A percentile compares a stretch with the other conserved stretches of the same genome.
phyloP scores from a whole-genome alignment of 129 eudicot genomes.

The Centaurea solstitialis region DNA sequence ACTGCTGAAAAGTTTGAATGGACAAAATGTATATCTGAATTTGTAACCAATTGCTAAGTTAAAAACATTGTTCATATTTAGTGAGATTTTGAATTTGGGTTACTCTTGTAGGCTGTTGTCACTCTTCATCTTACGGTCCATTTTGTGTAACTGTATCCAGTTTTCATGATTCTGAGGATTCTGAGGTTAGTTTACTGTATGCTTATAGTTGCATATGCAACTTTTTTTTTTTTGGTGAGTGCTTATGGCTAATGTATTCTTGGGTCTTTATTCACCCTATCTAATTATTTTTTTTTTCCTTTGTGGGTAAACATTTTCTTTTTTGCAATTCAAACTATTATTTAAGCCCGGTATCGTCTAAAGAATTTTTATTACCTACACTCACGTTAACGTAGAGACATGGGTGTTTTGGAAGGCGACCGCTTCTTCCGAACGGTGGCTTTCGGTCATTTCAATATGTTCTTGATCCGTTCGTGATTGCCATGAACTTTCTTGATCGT shows the following conservation, averaged over 20 bases:
- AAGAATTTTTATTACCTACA: too few relatives aligned
- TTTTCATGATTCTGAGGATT: conserved; percentile 82
- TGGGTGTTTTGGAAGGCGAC: too few relatives aligned
- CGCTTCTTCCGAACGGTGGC: too few relatives aligned
- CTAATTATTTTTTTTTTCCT: too few relatives aligned
- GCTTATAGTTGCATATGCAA: neutral
- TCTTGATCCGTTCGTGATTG: too few relatives aligned
- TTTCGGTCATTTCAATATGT: too few relatives aligned
- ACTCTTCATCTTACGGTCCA: conserved; percentile 54
- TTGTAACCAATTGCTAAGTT: conserved; percentile 27
- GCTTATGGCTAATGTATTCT: neutral
- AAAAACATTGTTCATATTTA: conserved; percentile 8
- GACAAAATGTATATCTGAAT: conserved; percentile 46
- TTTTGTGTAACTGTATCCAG: too few relatives aligned
- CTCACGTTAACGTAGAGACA: too few relatives aligned
- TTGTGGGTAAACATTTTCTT: neutral
- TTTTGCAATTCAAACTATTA: too few relatives aligned
- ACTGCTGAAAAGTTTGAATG: conserved; percentile 72
- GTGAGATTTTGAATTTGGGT: neutral
- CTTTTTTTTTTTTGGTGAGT: too few relatives aligned
- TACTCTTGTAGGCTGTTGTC: conserved; percentile 58
- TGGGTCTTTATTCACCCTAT: neutral
- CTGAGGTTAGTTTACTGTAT: conserved; percentile 31
- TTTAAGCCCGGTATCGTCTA: too few relatives aligned
- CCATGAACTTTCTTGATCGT: too few relatives aligned